Evolutionary conservation across 345 rosid genomes (phyloP).

Genomic region (Salix udensis): DNA sequence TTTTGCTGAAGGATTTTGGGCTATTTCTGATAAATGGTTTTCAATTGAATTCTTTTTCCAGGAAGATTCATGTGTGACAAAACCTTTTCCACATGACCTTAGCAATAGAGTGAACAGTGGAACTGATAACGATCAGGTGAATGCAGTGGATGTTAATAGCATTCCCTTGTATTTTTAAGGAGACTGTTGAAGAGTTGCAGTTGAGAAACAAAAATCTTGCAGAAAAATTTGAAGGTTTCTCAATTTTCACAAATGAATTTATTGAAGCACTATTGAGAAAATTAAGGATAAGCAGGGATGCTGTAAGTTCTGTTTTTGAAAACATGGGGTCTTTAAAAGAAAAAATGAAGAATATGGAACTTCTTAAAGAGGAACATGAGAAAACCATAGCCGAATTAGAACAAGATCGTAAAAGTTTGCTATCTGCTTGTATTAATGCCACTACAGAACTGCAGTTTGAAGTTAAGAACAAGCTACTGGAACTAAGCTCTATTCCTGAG

Average conservation of each 20-base stretch:
- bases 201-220: conserved; percentile 42
- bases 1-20: conserved; percentile 11
- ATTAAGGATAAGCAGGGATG: conserved; percentile 43
- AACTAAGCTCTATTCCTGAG: not conserved
- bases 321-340: conserved; percentile 52
- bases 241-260: conserved; percentile 46
- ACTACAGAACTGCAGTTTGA: not conserved
- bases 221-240: conserved; percentile 48
- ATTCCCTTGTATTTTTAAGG: conserved; percentile 48
- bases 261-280: conserved; percentile 42
- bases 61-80: conserved; percentile 38
- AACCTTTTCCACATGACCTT: conserved; percentile 36
- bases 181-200: conserved; percentile 48
- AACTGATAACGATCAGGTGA: conserved; percentile 30
- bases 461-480: not conserved
- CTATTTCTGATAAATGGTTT: conserved; percentile 10
- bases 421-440: not conserved
- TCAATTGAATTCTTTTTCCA: conserved; percentile 22
- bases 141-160: conserved; percentile 33
- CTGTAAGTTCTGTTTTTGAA: conserved; percentile 28
- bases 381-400: conserved; percentile 23
- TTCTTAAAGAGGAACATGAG: conserved; percentile 47
- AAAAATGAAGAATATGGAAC: conserved; percentile 42
- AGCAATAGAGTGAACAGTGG: conserved; percentile 32
- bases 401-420: too few relatives aligned